Percentiles rank a stretch among this genome's conserved stretches.
phyloP scores from a whole-genome alignment of 1,139 yeast species.

The Candida albicans region DNA sequence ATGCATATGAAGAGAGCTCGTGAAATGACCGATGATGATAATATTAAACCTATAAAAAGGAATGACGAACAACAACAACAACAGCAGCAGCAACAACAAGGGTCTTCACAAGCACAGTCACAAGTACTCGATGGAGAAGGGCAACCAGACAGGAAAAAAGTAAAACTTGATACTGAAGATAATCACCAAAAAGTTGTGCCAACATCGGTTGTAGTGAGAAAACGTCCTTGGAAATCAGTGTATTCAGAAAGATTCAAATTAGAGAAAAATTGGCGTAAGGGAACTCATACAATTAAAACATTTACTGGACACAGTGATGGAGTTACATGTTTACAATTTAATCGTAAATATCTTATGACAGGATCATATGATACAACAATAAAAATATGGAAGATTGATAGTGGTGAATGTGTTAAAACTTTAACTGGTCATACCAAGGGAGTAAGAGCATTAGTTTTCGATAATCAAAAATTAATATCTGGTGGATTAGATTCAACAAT shows the following conservation, averaged over 20 bases:
- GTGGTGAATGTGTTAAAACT: constrained; percentile 76
- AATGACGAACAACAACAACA: constrained; percentile 13
- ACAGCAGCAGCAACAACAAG: neutral
- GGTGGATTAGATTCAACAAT: constrained; percentile 91
- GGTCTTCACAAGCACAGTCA: neutral
- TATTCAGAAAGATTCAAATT: constrained; percentile 87
- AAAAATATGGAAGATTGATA: constrained; percentile 84
- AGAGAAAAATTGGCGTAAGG: constrained; percentile 93
- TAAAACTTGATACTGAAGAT: constrained; percentile 1
- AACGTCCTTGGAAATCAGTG: constrained; percentile 92
- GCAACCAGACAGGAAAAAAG: constrained; percentile 7
- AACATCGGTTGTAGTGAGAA: constrained; percentile 20
- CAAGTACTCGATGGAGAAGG: constrained; percentile 1
- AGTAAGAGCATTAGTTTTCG: constrained; percentile 80
- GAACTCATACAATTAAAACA: constrained; percentile 60
- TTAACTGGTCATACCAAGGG: constrained; percentile 84
- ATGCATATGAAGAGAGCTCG: constrained; percentile 79
- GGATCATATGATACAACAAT: constrained; percentile 91
- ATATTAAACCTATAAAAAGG: constrained; percentile 24
- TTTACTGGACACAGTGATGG: constrained; percentile 90
- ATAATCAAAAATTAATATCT: constrained; percentile 82
- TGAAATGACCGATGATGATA: constrained; percentile 38
- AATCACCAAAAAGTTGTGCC: neutral
- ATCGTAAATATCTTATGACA: constrained; percentile 73
- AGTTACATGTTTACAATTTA: constrained; percentile 79